Evolutionary conservation across 2,329 filamentous ascomycete genomes (phyloP).

Genomic region (Epichloe aotearoae): DNA sequence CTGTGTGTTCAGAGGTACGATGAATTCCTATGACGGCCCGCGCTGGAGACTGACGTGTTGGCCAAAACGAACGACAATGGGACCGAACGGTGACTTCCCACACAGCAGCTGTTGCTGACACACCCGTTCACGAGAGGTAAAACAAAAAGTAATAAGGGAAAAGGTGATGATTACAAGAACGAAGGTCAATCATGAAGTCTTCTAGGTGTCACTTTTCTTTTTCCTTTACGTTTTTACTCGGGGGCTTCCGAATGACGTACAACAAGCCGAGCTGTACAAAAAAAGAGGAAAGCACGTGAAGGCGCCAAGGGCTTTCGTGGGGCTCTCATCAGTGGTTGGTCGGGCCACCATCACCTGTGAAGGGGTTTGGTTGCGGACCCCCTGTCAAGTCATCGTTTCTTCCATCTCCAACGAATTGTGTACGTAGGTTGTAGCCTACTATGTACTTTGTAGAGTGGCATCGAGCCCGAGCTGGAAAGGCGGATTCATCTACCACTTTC

Average conservation of each 20-base stretch:
- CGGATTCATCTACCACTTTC: too few species aligned
- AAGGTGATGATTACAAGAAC: too few species aligned
- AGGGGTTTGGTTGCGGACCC: too few species aligned
- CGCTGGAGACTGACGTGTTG: not conserved
- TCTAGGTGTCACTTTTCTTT: not conserved
- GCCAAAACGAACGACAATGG: not conserved
- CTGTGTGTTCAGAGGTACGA: not conserved
- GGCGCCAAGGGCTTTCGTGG: not conserved
- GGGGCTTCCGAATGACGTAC: not conserved
- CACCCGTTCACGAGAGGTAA: not conserved
- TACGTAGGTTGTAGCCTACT: too few species aligned
- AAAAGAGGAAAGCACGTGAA: not conserved
- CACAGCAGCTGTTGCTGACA: not conserved
- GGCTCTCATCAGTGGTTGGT: not conserved
- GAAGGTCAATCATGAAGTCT: too few species aligned
- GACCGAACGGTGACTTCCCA: not conserved
- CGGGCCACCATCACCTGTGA: too few species aligned
- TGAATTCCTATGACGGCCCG: too few species aligned
- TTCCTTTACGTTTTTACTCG: not conserved
- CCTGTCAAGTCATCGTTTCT: too few species aligned
- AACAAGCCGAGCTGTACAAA: not conserved
- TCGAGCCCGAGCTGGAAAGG: too few species aligned
- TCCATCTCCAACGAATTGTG: too few species aligned
- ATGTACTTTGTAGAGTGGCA: too few species aligned
- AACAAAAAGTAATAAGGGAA: too few species aligned